Base-by-base conservation (phyloP, 1,139 yeast genomes). In the Yamadazyma mexicana region DNA sequence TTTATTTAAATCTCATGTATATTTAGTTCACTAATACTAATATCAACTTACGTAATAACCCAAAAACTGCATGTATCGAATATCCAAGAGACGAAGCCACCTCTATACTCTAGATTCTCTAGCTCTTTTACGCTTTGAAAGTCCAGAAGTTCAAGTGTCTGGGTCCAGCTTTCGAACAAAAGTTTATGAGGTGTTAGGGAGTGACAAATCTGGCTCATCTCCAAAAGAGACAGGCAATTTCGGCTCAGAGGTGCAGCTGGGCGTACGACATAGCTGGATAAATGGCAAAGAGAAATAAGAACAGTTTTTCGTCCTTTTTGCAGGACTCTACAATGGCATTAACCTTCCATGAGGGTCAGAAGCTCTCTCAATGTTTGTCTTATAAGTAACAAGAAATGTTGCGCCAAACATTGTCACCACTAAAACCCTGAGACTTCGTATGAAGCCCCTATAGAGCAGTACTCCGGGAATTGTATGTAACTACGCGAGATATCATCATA, bases 381-480 rank as follows among this genome's bases (percentile, higher is more conserved):
- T 22, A n/a, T 48, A 58, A 56, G 81, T 76, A 76, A 76, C 81
- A 76, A 76, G 81, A 71, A 58, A 51, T 64, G 69, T 70, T 76
- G 81, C 80, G 81, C 79, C 81, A 69, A 66, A 76, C 81, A 70
- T 80, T 61, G 43, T 77, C 81, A 73, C 76, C 79, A 77, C 48
- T 49, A 58, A 59, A 64, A 67, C 74, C 81, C 81, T 68, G 53
- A 59, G 49, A 45, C 47, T 54, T 57, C 69, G 66, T 62, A 58
- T 59, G 70, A 61, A 53, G 50, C 28, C 48, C 50, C 58, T 62
- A 58, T 61, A 61, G 48, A 58, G 54, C 50, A 64, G 59, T 20
- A 70, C 75, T 54, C 58, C 55, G 81, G 82, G 78, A 66, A 63
- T 59, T 55, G 75, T 69, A 62, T 67, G 59, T 29, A 51, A 50